phyloP scores from a whole-genome alignment of 2,329 filamentous ascomycete genomes.

The Aaosphaeria arxii region DNA sequence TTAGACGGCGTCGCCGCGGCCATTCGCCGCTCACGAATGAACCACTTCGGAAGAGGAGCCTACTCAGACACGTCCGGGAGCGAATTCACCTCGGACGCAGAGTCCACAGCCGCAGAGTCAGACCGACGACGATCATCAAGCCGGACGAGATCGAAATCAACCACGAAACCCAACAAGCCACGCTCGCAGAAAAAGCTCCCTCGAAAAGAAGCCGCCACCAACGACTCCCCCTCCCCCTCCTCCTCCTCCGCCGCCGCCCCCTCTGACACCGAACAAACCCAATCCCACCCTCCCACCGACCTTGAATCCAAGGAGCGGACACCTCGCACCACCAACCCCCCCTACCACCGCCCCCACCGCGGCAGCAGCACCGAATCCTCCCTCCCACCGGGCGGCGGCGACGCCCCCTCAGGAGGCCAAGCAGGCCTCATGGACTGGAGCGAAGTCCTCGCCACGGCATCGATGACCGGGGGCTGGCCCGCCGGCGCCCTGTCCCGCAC shows the following conservation, averaged over 20 bases:
- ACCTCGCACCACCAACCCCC: background rate
- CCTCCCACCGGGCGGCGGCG: constrained; percentile 2
- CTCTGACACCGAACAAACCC: background rate
- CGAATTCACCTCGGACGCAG: constrained; percentile 24
- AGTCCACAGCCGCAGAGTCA: constrained; percentile 7
- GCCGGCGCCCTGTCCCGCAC: constrained; percentile 65
- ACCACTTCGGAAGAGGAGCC: constrained; percentile 37
- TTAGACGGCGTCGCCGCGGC: constrained; percentile 68
- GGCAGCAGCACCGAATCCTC: constrained; percentile 2
- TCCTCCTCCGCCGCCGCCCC: background rate
- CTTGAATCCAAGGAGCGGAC: background rate
- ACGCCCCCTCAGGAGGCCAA: constrained; percentile 9
- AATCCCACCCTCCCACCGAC: background rate
- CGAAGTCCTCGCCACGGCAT: constrained; percentile 76
- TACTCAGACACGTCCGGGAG: constrained; percentile 29
- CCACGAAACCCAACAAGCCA: background rate
- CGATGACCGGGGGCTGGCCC: constrained; percentile 63
- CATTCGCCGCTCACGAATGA: constrained; percentile 65
- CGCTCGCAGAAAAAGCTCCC: background rate
- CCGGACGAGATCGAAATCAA: constrained; percentile 14
- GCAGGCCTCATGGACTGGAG: constrained; percentile 65
- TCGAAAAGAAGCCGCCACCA: background rate
- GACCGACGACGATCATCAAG: constrained; percentile 9
- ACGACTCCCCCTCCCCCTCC: background rate
- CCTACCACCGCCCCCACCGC: background rate